Base-by-base conservation (phyloP, 78 protist genomes). In the Dictyostelium capitatum region DNA sequence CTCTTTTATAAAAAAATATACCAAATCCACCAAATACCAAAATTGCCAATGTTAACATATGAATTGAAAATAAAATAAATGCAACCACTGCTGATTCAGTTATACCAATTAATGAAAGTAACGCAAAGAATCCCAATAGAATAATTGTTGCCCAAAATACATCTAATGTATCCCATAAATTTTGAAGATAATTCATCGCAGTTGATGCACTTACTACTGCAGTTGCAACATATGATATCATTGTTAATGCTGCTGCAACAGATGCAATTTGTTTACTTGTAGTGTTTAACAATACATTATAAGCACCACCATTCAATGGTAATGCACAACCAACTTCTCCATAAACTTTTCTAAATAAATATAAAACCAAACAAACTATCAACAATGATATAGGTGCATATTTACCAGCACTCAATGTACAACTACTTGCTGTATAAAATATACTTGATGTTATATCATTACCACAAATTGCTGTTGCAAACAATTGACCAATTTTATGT, bases 231-330 rank as follows among this genome's bases (percentile, higher is more conserved):
- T 97, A 97, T 23, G 97, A 95, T 54, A 97, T 89, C 81, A 97
- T 65, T 17, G 97, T 95, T 20, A 97, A 73, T 30, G 95, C 85
- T 5, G 97, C 97, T 6, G 98, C 97, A 10, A 97, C 47, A 0
- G 98, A 59, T 25, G 98, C 97, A 6, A 92, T 19, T 14, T 43
- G 79, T 51, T 97, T 97, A 28, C 90, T 57, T 0, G 98, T 95
- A 7, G 97, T 92, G 65, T 97, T 97, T 56, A 97, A 84, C 17
- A 97, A 80, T 14, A 95, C 90, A 37, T 90, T 96, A 82, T 97
- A 97, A 2, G 96, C 97, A 37, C 98, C 98, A 0, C 98, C 98
- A 82, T 96, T 96, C 48, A 96, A 62, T 50, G 97, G 98, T 15
- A 96, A 80, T 28, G 97, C 97, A 30, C 96, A 85, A 37, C 97